Conservation (phyloP, 371 early-diverging fungal genomes). For the Lichtheimia corymbifera region DNA sequence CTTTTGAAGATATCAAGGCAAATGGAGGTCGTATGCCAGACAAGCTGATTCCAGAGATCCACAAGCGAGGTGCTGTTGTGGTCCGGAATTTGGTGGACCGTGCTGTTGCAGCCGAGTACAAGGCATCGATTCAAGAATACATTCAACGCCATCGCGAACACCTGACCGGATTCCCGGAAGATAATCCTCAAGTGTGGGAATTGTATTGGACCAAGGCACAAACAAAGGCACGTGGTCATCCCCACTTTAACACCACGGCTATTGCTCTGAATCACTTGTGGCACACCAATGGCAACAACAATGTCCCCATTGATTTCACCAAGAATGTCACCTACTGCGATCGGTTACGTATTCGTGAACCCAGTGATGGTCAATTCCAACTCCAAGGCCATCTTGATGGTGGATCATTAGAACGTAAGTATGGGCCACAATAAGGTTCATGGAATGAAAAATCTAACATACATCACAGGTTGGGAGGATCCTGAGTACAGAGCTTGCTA, state of each 20-base stretch:
- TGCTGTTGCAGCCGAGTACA: conserved; percentile 32
- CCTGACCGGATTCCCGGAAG: conserved; percentile 33
- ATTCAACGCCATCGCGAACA: conserved; percentile 23
- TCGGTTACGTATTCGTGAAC: conserved; percentile 37
- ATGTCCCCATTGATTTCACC: conserved; percentile 29
- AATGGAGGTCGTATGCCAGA: conserved; percentile 38
- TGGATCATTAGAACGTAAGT: conserved; percentile 36
- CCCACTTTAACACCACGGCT: conserved; percentile 26
- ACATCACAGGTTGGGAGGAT: conserved; percentile 40
- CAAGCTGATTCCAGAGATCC: conserved; percentile 20
- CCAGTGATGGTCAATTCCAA: conserved; percentile 31
- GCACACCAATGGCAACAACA: conserved; percentile 24
- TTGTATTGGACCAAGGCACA: conserved; percentile 40
- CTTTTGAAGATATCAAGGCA: conserved; percentile 25
- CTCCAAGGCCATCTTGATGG: conserved; percentile 43
- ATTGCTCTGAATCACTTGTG: conserved; percentile 38
- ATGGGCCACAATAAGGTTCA: neutral
- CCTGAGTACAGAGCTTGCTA: conserved; percentile 30
- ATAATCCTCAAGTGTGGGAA: conserved; percentile 43
- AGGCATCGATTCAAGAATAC: conserved; percentile 31
- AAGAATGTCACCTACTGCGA: conserved; percentile 42
- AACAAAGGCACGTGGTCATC: conserved; percentile 29
- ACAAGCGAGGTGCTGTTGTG: conserved; percentile 36
- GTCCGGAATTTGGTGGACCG: conserved; percentile 31
- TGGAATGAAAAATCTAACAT: neutral